Conservation (phyloP, 805 yeast genomes). For the Candida namnaoensis region DNA sequence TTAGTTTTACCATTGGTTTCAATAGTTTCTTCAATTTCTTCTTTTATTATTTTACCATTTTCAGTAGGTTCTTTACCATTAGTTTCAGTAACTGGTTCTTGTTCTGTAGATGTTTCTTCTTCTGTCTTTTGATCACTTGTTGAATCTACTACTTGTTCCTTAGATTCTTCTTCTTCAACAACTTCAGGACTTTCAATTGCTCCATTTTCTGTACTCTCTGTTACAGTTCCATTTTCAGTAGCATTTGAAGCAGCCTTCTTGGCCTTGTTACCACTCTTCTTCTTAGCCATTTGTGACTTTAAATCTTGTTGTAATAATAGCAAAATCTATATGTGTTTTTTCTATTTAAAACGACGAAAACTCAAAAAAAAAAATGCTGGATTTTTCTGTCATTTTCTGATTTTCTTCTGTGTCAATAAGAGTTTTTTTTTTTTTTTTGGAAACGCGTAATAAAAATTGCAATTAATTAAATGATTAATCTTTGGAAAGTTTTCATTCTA, state of each 20-base stretch:
- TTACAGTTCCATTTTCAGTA: background rate
- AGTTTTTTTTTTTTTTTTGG: no score
- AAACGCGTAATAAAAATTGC: no score
- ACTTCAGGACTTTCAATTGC: conserved; percentile 1
- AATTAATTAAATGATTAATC: no score
- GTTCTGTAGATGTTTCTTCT: no score
- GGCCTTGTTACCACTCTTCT: conserved; percentile 10
- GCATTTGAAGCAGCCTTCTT: background rate
- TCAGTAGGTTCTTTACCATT: background rate
- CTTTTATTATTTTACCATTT: conserved; percentile 1
- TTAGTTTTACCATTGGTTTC: background rate
- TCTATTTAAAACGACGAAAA: no score
- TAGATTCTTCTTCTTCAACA: conserved; percentile 3
- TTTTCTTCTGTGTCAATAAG: no score
- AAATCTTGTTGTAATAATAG: no score
- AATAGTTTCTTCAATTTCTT: conserved; percentile 1
- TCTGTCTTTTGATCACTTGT: background rate
- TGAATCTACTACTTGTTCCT: conserved; percentile 1
- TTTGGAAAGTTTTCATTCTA: no score
- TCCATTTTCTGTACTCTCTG: background rate
- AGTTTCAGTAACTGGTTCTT: background rate
- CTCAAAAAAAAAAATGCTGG: no score
- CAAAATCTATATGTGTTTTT: no score
- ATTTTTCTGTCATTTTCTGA: no score
- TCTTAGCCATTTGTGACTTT: conserved; percentile 8